Base-by-base conservation (phyloP, 2,329 filamentous ascomycete species). In the Aspergillus ustus region DNA sequence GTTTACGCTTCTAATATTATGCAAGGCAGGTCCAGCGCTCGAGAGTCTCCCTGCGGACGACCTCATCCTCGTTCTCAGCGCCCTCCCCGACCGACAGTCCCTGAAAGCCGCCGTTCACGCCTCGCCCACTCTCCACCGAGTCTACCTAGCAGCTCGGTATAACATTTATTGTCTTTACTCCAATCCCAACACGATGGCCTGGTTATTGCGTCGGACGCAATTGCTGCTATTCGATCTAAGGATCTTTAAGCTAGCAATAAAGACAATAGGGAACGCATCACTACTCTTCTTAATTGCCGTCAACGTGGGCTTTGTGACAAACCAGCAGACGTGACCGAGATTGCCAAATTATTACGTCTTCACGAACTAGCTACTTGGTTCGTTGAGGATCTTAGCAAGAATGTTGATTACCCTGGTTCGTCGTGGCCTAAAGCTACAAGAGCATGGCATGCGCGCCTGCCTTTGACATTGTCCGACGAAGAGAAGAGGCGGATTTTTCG, bases 191-290 rank as follows among this genome's bases (percentile, higher is more conserved):
- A 67, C 25, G 45, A 52, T 25, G 60, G 50, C 9, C 46, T 61
- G 4, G 57, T 69, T 1, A 53, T 59, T 13, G 57, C 64, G 4
- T 20, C 53, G 13, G 69, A 70, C 28, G 67, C 66, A n/a, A 31
- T 70, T 8, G 50, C 61, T 22, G 67, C 67, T 7, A 20, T 68
- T 25, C 66, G 68, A 22, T 68, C 69, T 2, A 54, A 57, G 56
- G 63, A 59, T 1, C 29, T 70, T 4, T 40, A 15, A 5, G 13
- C 34, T 15, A 20, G 7, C 4, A 46, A 4, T 4, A 20, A 7
- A 7, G 19, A 20, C 6, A 20, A 46, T 8, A 46, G 20, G 19
- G 5, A 48, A 20, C 7, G 2, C 11, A 25, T 20, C 11, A 13
- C 4, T 13, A 4, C 20, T 22, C 45, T 48, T 13, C 9, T 48